Evolutionary conservation across 2,329 filamentous ascomycete genomes (phyloP).

Genomic region (Phyllosticta citrichinensis): DNA sequence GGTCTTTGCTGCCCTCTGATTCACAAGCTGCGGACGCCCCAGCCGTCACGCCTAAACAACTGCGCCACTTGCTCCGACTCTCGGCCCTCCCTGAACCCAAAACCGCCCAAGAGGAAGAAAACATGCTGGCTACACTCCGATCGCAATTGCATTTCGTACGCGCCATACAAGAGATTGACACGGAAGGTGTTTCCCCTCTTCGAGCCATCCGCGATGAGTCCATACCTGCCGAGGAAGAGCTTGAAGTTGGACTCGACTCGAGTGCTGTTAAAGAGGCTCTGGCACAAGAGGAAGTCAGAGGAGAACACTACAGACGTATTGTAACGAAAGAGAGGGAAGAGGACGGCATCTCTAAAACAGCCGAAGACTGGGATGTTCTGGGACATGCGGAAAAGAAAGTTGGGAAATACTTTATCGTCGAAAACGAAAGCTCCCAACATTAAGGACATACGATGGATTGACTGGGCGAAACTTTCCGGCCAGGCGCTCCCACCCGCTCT

Average conservation of each 20-base stretch:
- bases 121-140: constrained; percentile 64
- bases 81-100: constrained; percentile 73
- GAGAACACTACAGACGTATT: constrained; percentile 38
- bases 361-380: constrained; percentile 62
- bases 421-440: constrained; percentile 41
- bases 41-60: constrained; percentile 52
- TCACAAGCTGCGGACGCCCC: constrained; percentile 19
- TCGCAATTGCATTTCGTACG: constrained; percentile 87
- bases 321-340: constrained; percentile 51
- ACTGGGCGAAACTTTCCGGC: background rate
- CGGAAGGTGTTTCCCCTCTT: constrained; percentile 61
- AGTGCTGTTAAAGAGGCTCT: constrained; percentile 45
- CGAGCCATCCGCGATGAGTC: constrained; percentile 76
- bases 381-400: constrained; percentile 54
- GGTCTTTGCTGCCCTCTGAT: constrained; percentile 54
- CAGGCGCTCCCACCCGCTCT: background rate
- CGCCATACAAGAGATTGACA: constrained; percentile 71
- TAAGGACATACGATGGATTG: too few species aligned
- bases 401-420: constrained; percentile 69
- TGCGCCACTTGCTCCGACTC: constrained; percentile 77
- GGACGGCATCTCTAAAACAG: constrained; percentile 43
- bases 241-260: constrained; percentile 49
- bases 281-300: constrained; percentile 50
- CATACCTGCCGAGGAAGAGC: constrained; percentile 41
- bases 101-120: constrained; percentile 50